Percentiles rank a stretch among this genome's conserved stretches.
These are phyloP conservation scores for Curvularia eragrostidis DNA, from an alignment of 2,329 filamentous ascomycete species.

Conservation along the genomic window DNA sequence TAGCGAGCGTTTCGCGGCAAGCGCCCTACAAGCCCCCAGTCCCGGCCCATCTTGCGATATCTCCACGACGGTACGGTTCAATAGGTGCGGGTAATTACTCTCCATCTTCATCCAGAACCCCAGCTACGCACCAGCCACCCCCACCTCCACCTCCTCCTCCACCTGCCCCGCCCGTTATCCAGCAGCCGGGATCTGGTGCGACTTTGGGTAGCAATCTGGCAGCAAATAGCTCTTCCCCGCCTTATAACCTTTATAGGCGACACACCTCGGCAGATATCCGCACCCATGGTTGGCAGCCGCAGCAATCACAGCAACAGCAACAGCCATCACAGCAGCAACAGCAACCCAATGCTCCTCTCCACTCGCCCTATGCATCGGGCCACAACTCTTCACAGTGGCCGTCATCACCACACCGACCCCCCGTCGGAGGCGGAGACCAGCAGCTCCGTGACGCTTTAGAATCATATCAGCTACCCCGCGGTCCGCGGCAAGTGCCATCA, in stretches of 20 bases:
- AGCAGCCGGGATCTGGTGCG: slow-evolving; percentile 64
- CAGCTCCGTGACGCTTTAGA: slow-evolving; percentile 71
- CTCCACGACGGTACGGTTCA: slow-evolving; percentile 84
- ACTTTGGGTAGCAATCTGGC: slow-evolving; percentile 48
- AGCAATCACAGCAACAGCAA: slow-evolving; percentile 41
- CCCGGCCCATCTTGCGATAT: slow-evolving; percentile 80
- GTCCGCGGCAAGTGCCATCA: slow-evolving; percentile 57
- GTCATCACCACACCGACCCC: slow-evolving; percentile 65
- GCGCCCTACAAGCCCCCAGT: slow-evolving; percentile 78
- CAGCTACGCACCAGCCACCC: slow-evolving; percentile 66
- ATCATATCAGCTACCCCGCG: slow-evolving; percentile 70
- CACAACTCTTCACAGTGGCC: slow-evolving; percentile 69
- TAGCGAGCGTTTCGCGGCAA: slow-evolving; percentile 61
- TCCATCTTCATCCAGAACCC: slow-evolving; percentile 75
- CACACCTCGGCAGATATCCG: slow-evolving; percentile 97
- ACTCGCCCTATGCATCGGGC: slow-evolving; percentile 72
- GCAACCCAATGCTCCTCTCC: slow-evolving; percentile 54
- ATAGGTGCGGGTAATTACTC: slow-evolving; percentile 74
- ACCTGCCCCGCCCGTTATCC: slow-evolving; percentile 70
- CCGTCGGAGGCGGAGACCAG: slow-evolving; percentile 66
- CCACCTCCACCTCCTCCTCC: slow-evolving; percentile 68
- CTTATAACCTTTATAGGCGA: slow-evolving; percentile 75
- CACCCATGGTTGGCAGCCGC: slow-evolving; percentile 68
- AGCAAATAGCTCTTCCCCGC: slow-evolving; percentile 57
- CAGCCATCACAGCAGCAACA: slow-evolving; percentile 60